A percentile compares a stretch with the other conserved stretches of the same genome.
Conservation (phyloP, 768 basidiomycete genomes). For the Lactifluus pinguis region DNA sequence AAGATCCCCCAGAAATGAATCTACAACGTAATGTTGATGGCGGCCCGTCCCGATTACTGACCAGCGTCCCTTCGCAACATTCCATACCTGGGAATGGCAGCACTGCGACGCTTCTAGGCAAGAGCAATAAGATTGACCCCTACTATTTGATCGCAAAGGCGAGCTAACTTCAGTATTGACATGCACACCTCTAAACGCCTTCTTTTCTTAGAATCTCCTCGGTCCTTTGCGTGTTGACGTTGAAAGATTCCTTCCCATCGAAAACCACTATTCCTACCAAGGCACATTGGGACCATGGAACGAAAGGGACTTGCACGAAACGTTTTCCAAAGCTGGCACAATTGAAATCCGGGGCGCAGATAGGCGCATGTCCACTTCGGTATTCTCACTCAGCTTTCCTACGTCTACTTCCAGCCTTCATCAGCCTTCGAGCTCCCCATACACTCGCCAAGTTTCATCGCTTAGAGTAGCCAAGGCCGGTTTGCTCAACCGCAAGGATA, state of each 20-base stretch:
- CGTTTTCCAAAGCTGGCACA: slow-evolving; percentile 51
- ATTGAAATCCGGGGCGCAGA: slow-evolving; percentile 43
- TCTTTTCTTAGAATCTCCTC: slow-evolving; percentile 47
- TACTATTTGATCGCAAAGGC: slow-evolving; percentile 86
- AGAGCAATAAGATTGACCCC: slow-evolving; percentile 71
- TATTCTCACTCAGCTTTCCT: slow-evolving; percentile 32
- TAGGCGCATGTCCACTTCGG: slow-evolving; percentile 32
- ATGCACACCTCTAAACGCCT: neutral
- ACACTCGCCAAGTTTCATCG: slow-evolving; percentile 31
- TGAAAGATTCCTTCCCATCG: slow-evolving; percentile 43
- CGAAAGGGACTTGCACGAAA: slow-evolving; percentile 51
- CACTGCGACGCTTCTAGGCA: slow-evolving; percentile 38
- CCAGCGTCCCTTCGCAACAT: slow-evolving; percentile 26
- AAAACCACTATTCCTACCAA: slow-evolving; percentile 59
- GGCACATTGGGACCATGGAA: slow-evolving; percentile 62
- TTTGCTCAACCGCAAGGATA: slow-evolving; percentile 73
- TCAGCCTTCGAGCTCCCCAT: slow-evolving; percentile 24
- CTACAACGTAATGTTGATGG: slow-evolving; percentile 44
- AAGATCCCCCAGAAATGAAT: slow-evolving; percentile 72
- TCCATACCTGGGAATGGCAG: slow-evolving; percentile 24
- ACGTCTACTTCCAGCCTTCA: slow-evolving; percentile 18
- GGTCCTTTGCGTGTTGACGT: slow-evolving; percentile 63
- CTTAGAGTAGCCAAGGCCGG: slow-evolving; percentile 78
- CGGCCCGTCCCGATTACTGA: slow-evolving; percentile 29
- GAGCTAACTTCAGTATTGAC: slow-evolving; percentile 22